Evolutionary conservation across 805 yeast species (phyloP).

Genomic region (Hanseniaspora vineae): DNA sequence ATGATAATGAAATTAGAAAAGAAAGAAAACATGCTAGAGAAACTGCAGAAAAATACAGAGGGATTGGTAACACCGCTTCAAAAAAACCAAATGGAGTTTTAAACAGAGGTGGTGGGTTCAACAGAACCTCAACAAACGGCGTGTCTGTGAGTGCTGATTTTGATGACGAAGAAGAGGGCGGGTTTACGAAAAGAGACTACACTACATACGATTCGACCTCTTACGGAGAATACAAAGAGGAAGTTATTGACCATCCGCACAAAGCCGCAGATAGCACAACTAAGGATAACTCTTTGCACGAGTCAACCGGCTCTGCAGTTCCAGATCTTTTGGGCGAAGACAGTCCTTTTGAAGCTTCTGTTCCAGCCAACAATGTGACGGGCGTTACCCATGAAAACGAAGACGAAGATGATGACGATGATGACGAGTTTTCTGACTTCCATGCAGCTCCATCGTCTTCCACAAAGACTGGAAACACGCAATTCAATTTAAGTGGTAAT

Average conservation of each 20-base stretch:
- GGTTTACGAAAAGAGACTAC: constrained; percentile 32
- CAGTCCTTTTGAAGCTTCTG: no score
- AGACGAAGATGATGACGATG: constrained; percentile 38
- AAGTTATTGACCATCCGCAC: constrained; percentile 28
- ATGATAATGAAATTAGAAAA: constrained; percentile 60
- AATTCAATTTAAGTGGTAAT: constrained; percentile 10
- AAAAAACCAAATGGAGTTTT: constrained; percentile 10
- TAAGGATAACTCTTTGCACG: constrained; percentile 3
- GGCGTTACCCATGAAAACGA: constrained; percentile 4
- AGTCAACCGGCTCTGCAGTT: neutral
- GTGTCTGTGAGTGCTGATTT: constrained; percentile 26
- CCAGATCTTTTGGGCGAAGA: constrained; percentile 2
- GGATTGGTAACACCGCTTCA: constrained; percentile 42
- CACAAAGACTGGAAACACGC: constrained; percentile 7
- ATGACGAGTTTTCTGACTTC: constrained; percentile 73
- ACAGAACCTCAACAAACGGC: constrained; percentile 13
- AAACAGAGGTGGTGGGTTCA: constrained; percentile 7
- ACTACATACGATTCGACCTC: constrained; percentile 18
- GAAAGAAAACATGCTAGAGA: constrained; percentile 89
- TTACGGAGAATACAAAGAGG: constrained; percentile 18
- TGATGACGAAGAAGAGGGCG: constrained; percentile 55
- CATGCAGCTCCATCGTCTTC: constrained; percentile 45
- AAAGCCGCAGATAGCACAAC: constrained; percentile 21
- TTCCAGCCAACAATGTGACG: no score
- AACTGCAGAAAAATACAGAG: constrained; percentile 71